Conservation (phyloP, 2,329 filamentous ascomycete genomes). For the Parasarocladium wereldwijsianum region DNA sequence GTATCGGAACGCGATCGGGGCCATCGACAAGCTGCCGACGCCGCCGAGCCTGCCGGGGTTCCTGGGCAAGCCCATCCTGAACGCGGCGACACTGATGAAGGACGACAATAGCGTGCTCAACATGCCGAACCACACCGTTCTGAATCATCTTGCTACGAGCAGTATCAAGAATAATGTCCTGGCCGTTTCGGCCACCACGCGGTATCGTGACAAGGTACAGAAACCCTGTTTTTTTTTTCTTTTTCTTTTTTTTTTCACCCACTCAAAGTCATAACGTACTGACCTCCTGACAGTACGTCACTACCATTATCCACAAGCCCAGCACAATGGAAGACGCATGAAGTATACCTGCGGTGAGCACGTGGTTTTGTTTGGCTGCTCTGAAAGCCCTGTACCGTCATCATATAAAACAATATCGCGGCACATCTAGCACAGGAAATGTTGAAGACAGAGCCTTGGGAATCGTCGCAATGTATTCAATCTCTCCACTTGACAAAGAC, state of each 20-base stretch:
- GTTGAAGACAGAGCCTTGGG: too few relatives aligned
- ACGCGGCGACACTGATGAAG: conserved; percentile 82
- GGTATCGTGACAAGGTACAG: conserved; percentile 84
- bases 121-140: conserved; percentile 91
- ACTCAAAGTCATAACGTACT: conserved; percentile 1
- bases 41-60: conserved; percentile 83
- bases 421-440: too few relatives aligned
- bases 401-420: too few relatives aligned
- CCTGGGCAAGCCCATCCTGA: conserved; percentile 85
- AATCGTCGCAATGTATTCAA: too few relatives aligned
- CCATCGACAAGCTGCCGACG: conserved; percentile 64
- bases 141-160: conserved; percentile 93
- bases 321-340: conserved; percentile 20
- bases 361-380: conserved; percentile 1
- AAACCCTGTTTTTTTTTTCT: not conserved
- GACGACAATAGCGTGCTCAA: conserved; percentile 95
- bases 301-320: conserved; percentile 94
- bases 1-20: conserved; percentile 60
- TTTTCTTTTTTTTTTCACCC: conserved; percentile 1
- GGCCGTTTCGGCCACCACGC: conserved; percentile 90
- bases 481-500: conserved; percentile 70
- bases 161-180: conserved; percentile 95
- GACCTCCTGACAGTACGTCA: conserved; percentile 60
- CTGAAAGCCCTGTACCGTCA: too few relatives aligned
- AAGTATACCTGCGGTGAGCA: too few relatives aligned